Percentiles rank a stretch among this genome's conserved stretches.
phyloP scores from a whole-genome alignment of 176 grass and related monocot species.

The Oryza glaberrima region DNA sequence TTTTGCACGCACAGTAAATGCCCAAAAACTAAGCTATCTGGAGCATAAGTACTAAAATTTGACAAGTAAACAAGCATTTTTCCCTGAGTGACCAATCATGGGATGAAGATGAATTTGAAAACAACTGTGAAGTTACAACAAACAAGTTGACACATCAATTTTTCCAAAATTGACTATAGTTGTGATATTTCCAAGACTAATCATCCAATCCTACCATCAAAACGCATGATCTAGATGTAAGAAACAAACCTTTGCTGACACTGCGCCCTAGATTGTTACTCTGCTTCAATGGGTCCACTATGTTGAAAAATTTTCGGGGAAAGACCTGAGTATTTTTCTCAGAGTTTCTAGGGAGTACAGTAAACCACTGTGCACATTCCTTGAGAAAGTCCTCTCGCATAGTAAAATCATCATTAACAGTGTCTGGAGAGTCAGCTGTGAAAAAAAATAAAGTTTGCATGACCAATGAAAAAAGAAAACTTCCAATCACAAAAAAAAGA shows the following conservation, averaged over 20 bases:
- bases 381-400: slow-evolving; percentile 65
- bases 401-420: slow-evolving; percentile 47
- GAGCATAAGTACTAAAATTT: background rate
- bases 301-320: slow-evolving; percentile 77
- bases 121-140: background rate
- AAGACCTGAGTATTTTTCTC: slow-evolving; percentile 57
- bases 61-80: slow-evolving; percentile 14
- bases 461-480: slow-evolving; percentile 28
- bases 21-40: background rate
- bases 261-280: slow-evolving; percentile 94
- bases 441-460: slow-evolving; percentile 31
- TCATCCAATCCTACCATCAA: slow-evolving; percentile 7
- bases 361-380: slow-evolving; percentile 51
- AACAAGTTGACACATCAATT: slow-evolving; percentile 8
- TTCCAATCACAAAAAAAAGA: slow-evolving; percentile 7
- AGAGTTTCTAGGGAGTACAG: slow-evolving; percentile 46
- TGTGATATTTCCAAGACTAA: background rate
- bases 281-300: slow-evolving; percentile 84
- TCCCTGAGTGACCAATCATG: background rate
- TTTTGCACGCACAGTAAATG: background rate
- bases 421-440: slow-evolving; percentile 60
- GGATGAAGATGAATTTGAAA: slow-evolving; percentile 1
- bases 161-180: background rate
- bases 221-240: slow-evolving; percentile 28
- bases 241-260: slow-evolving; percentile 79